Evolutionary conservation across 2,329 filamentous ascomycete species (phyloP).

Genomic region (Elsinoe arachidis): DNA sequence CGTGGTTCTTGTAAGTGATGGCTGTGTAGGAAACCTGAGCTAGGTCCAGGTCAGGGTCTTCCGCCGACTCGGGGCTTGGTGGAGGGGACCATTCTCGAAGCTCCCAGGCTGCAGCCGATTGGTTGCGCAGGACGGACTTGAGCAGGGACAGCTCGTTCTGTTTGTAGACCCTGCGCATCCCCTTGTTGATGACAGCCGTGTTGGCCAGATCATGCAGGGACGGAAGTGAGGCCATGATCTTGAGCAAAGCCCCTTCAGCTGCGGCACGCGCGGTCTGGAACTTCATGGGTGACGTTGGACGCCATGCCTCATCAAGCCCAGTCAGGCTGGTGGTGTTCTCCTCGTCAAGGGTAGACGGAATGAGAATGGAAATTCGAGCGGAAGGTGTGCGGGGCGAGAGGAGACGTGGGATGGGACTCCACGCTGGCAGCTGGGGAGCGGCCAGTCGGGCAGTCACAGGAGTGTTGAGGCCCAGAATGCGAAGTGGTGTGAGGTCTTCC

Average conservation of each 20-base stretch:
- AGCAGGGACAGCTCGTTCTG: constrained; percentile 47
- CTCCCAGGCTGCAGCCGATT: constrained; percentile 53
- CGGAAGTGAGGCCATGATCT: constrained; percentile 42
- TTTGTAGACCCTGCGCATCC: constrained; percentile 52
- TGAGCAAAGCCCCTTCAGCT: constrained; percentile 43
- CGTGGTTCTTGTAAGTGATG: constrained; percentile 42
- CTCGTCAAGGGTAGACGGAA: not conserved
- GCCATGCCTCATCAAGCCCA: constrained; percentile 8
- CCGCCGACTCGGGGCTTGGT: constrained; percentile 19
- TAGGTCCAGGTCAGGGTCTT: constrained; percentile 35
- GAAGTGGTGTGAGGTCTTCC: constrained; percentile 8
- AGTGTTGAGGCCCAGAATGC: not conserved
- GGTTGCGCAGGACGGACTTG: constrained; percentile 41
- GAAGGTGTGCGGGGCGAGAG: constrained; percentile 6
- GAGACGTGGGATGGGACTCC: not conserved
- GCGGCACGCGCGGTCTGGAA: constrained; percentile 20
- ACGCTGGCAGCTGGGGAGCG: constrained; percentile 21
- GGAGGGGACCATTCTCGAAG: constrained; percentile 50
- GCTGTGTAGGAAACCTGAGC: constrained; percentile 45
- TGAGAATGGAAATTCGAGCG: constrained; percentile 10
- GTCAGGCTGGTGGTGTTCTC: constrained; percentile 3
- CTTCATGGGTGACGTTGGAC: constrained; percentile 9
- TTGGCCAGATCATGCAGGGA: constrained; percentile 48
- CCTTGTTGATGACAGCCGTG: constrained; percentile 45
- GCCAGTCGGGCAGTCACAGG: not conserved